Percentiles rank a stretch among this genome's conserved stretches.
phyloP scores from a whole-genome alignment of 2,329 filamentous ascomycete genomes.

The Chaetomium strumarium region DNA sequence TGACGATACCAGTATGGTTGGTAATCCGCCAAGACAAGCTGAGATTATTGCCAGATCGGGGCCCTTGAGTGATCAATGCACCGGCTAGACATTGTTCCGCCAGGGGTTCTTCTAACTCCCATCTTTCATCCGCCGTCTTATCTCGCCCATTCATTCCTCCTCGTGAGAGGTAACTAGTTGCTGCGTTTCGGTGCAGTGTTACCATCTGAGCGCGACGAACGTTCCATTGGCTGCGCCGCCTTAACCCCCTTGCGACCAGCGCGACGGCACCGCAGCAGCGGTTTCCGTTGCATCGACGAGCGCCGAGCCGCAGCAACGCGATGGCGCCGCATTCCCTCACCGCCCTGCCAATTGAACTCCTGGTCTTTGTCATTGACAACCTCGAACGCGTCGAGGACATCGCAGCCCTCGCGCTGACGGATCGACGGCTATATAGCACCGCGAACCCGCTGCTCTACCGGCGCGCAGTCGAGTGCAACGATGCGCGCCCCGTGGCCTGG shows the following conservation, averaged over 20 bases:
- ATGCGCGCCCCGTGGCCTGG: slow-evolving; percentile 25
- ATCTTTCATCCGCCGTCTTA: not conserved
- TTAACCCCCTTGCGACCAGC: too few relatives aligned
- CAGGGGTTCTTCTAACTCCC: not conserved
- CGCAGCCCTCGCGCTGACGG: slow-evolving; percentile 23
- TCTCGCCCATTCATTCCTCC: not conserved
- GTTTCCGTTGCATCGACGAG: not conserved
- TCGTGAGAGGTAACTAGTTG: too few relatives aligned
- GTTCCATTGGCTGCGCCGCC: not conserved
- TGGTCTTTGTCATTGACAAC: slow-evolving; percentile 24
- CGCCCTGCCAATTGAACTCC: slow-evolving; percentile 25
- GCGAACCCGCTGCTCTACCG: slow-evolving; percentile 26
- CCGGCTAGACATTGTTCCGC: slow-evolving; percentile 10
- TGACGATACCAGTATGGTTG: not conserved
- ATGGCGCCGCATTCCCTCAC: slow-evolving; percentile 11
- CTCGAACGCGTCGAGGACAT: slow-evolving; percentile 23
- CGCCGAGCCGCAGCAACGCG: not conserved
- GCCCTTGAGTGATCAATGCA: not conserved
- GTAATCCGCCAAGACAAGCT: too few relatives aligned
- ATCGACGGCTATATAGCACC: slow-evolving; percentile 21
- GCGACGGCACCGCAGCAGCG: too few relatives aligned
- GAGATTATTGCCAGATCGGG: too few relatives aligned
- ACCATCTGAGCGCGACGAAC: not conserved
- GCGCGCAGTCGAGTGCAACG: slow-evolving; percentile 14
- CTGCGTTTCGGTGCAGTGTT: not conserved